These are phyloP conservation scores for Aphanocladium album DNA, from an alignment of 2,329 filamentous ascomycete species.

Conservation along the genomic window DNA sequence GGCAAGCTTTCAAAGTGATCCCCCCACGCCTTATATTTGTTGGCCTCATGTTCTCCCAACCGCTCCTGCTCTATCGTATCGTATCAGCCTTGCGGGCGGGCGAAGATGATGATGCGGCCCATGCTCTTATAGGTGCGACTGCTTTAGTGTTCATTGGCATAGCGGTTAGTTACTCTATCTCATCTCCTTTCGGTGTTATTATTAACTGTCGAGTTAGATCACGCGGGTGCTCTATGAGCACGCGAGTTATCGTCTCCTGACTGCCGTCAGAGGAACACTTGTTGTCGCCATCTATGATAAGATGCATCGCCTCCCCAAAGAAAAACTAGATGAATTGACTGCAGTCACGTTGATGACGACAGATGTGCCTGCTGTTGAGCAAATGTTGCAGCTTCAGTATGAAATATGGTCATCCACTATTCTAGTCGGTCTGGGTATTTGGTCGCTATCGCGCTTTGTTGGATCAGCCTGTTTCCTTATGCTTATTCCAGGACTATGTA, in stretches of 20 bases:
- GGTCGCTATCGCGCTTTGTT: background rate
- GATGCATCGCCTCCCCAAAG: background rate
- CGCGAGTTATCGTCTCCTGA: background rate
- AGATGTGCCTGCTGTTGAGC: background rate
- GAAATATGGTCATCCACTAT: background rate
- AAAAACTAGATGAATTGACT: background rate
- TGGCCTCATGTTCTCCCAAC: background rate
- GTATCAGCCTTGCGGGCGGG: background rate
- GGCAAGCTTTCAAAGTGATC: background rate
- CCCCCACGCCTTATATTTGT: background rate
- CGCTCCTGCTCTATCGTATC: background rate
- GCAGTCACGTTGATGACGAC: background rate
- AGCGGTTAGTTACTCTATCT: background rate
- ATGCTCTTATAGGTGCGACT: background rate
- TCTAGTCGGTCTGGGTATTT: background rate
- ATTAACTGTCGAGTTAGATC: background rate
- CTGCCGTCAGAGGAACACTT: background rate
- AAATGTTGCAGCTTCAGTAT: background rate
- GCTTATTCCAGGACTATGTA: background rate
- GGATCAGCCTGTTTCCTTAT: constrained; percentile 1
- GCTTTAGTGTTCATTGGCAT: background rate
- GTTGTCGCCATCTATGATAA: background rate
- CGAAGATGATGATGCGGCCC: background rate
- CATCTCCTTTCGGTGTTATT: background rate
- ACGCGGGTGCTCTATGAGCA: background rate